Percentiles rank a stretch among this genome's conserved stretches.
phyloP scores from a whole-genome alignment of 306 rosid genomes.

The Urtica urens region DNA sequence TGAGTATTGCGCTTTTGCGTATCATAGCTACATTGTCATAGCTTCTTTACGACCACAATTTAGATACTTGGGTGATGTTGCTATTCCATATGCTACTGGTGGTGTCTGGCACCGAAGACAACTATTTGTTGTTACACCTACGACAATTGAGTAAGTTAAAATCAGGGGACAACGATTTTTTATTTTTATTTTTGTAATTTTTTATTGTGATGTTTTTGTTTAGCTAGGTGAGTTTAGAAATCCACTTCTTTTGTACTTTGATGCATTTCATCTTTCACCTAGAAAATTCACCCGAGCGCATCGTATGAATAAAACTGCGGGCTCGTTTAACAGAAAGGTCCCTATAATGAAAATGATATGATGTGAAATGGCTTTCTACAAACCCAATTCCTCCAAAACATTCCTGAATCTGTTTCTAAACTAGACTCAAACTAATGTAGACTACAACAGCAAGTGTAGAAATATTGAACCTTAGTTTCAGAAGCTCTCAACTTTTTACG shows the following conservation, averaged over 20 bases:
- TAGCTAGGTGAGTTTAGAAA: not conserved
- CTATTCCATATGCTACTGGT: constrained; percentile 83
- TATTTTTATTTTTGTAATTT: not conserved
- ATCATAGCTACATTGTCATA: constrained; percentile 80
- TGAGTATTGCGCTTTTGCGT: constrained; percentile 95
- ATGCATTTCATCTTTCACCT: no score
- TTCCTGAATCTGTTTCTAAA: no score
- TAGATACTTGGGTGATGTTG: constrained; percentile 95
- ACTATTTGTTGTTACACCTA: constrained; percentile 87
- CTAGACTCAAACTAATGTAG: no score
- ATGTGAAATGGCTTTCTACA: no score
- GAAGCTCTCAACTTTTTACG: not conserved
- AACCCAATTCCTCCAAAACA: no score
- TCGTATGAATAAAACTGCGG: no score
- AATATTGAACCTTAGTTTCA: not conserved
- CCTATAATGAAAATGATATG: no score
- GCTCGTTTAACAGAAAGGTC: no score
- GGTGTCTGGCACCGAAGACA: constrained; percentile 97
- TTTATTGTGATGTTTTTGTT: not conserved
- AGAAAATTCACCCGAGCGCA: no score
- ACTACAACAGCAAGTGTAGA: no score
- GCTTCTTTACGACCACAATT: constrained; percentile 94
- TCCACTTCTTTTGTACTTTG: no score
- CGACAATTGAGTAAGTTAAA: constrained; percentile 81
- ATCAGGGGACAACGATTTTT: constrained; percentile 5